Base-by-base conservation (phyloP, 805 yeast genomes). In the Candida morakotiae region DNA sequence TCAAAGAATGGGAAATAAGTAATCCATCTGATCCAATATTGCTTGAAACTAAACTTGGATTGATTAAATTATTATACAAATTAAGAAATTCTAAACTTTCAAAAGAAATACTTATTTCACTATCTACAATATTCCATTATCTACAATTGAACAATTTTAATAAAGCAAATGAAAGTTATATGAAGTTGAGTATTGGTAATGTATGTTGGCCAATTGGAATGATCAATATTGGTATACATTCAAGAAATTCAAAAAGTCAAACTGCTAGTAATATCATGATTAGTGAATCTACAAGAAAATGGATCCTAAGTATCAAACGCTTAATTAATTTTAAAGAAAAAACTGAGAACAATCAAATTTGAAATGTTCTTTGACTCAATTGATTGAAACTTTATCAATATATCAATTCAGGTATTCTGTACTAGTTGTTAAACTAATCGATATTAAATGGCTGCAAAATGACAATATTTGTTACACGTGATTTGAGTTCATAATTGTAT, bases 201-300 rank as follows among this genome's bases (percentile, higher is more conserved):
- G 87, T 83, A 2, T 89, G 93, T 4, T 87, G 95, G 95, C 96
- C 96, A 2, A 83, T 87, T 45, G 96, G 96, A 19, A 84, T 87
- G 10, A 66, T 78, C 6, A 76, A 76, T 39, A 83, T 87, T 11
- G 87, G 93, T 34, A 85, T 87, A 40, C 96, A 87, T 54, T 81
- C 79, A 9, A 63, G 95, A 42, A 74, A 80, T 38, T 69, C 77
- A 5, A 77, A 79, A 14, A 55, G 55, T 41, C 63, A 67, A 20
- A 50, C 54, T 39, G 51, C 69, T 8, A 81, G 93, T 10, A 84
- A 83, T 53, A 82, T 87, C 22, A 81, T 87, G 88, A 75, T 78
- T 38, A 86, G 83, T 52, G 95, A 86, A 38, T 61, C 60, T 28
- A 83, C 93, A 1, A 56, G 95, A 42, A 60, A 73, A 35, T 87